Evolutionary conservation across 176 grass and related monocot genomes (phyloP), one percentile per base, ranked within the genome.

Genomic region (Rhynchospora tenuis): DNA sequence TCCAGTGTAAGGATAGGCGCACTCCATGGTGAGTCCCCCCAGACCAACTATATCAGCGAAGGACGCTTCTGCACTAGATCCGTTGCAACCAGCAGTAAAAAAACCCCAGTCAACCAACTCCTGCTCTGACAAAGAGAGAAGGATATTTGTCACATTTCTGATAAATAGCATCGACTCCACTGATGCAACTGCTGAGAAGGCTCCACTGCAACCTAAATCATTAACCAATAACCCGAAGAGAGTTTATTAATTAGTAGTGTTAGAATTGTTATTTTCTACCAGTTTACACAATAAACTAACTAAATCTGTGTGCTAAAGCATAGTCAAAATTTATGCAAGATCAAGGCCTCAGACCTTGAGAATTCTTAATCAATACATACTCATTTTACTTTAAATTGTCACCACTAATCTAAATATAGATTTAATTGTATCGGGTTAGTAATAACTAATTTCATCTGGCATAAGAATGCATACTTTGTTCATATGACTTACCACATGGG

Each of bases 111-210:
- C 78, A 28, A 87, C 47, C 28, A 87, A 27, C 61, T 81, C 28
- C 64, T 87, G 85, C 78, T 87, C 85, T 2, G 85, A 87, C 20
- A 87, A 52, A 1, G 84, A 13, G 43, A 61, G 7, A 0, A 86
- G 62, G 3, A 63, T 46, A 15, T 60, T 46, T 0, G 64, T 82
- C n/a, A 33, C 31, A 33, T 33, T 33, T 33, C 9, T 58, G 46
- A 86, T 86, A 2, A 27, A 47, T 59, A 81, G 68, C 31, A 86
- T 59, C 48, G 76, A 9, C 26, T 86, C 77, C 63, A 81, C 76
- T 0, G 85, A 7, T 7, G 9, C 74, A 3, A n/a, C 28, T 16
- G 19, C 24, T 0, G 78, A 38, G 76, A 86, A 86, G 0, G 64
- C 28, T 76, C 85, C 81, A 63, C 85, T 73, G 9, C 31, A 79